Conservation (phyloP, 1,284 basidiomycete species). For the Tilletia walkeri region DNA sequence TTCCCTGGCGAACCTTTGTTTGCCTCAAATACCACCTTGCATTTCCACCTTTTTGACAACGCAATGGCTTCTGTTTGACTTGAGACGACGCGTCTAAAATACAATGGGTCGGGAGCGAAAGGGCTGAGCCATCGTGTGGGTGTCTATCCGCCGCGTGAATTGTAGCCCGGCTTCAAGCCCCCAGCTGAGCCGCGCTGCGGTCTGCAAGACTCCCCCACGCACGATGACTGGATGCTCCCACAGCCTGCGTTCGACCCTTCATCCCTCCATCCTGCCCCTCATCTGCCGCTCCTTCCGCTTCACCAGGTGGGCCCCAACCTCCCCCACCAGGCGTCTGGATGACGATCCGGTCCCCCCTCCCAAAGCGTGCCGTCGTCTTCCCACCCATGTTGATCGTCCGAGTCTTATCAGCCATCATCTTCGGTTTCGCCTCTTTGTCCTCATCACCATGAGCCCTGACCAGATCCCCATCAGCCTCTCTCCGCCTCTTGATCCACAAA, state of each 20-base stretch:
- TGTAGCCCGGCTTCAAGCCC: not conserved
- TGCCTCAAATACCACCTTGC: no score
- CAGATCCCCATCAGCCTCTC: constrained; percentile 70
- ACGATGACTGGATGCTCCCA: not conserved
- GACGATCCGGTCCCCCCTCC: constrained; percentile 73
- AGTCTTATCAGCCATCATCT: not conserved
- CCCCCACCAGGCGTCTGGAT: constrained; percentile 92
- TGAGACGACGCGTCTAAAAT: no score
- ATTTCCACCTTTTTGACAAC: no score
- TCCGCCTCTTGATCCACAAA: constrained; percentile 79
- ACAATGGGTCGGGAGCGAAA: no score
- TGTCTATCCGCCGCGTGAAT: no score
- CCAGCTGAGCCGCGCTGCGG: not conserved
- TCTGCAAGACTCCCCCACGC: constrained; percentile 16
- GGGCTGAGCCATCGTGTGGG: no score
- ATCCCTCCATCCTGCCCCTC: not conserved
- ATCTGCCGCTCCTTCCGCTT: not conserved
- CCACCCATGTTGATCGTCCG: constrained; percentile 80
- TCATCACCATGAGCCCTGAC: constrained; percentile 31
- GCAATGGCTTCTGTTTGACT: no score
- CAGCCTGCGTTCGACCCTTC: not conserved
- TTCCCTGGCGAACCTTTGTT: no score
- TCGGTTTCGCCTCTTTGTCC: not conserved
- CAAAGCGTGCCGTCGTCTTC: constrained; percentile 80
- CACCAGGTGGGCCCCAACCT: constrained; percentile 68